phyloP scores from a whole-genome alignment of 2,329 filamentous ascomycete species.

The Calonectria naviculata region DNA sequence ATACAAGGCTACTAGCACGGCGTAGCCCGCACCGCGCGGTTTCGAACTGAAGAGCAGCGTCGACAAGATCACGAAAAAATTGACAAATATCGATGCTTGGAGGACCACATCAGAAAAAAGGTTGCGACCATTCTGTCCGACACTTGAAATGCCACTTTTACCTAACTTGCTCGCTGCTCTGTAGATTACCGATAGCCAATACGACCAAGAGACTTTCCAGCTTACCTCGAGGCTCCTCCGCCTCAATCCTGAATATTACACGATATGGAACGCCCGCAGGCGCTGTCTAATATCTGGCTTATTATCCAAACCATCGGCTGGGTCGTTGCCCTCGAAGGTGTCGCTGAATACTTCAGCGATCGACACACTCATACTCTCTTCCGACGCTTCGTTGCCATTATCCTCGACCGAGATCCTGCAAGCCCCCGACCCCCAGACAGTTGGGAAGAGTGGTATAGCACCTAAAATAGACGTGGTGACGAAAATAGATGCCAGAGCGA shows the following conservation, averaged over 20 bases:
- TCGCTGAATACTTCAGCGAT: conserved; percentile 64
- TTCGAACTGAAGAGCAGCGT: conserved; percentile 75
- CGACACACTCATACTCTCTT: conserved; percentile 71
- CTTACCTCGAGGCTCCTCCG: conserved; percentile 79
- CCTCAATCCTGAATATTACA: conserved; percentile 90
- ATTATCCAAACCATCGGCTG: conserved; percentile 64
- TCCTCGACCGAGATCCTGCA: conserved; percentile 64
- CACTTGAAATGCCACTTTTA: conserved; percentile 1
- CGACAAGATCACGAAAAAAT: conserved; percentile 82
- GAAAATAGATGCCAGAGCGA: conserved; percentile 18
- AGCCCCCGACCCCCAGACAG: conserved; percentile 57
- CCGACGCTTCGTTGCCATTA: conserved; percentile 67
- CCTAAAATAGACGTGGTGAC: conserved; percentile 39
- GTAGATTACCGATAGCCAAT: conserved; percentile 55
- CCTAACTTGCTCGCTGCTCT: conserved; percentile 32
- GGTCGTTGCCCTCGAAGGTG: conserved; percentile 65
- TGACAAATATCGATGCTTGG: conserved; percentile 77
- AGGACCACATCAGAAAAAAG: conserved; percentile 74
- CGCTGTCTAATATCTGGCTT: conserved; percentile 71
- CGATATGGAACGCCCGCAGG: conserved; percentile 90
- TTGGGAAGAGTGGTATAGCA: conserved; percentile 67
- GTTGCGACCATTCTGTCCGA: conserved; percentile 50
- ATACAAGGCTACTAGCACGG: conserved; percentile 73
- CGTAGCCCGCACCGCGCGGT: conserved; percentile 74
- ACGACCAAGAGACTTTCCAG: conserved; percentile 68